Conservation (phyloP, 305 asterid species). For the Andrographis paniculata region DNA sequence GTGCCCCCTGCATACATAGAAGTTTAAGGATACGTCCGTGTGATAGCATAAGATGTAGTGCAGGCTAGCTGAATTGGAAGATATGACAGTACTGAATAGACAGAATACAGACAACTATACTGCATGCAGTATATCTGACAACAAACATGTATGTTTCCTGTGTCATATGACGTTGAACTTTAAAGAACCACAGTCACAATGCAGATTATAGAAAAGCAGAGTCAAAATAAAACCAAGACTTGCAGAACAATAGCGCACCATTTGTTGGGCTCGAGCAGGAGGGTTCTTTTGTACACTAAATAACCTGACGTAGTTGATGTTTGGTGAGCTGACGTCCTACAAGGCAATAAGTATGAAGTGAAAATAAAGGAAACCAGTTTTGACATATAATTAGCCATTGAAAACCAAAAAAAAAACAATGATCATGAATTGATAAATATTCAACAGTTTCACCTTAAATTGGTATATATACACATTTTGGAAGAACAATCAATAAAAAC, state of each 20-base stretch:
- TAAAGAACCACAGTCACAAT: background rate
- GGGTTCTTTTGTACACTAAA: background rate
- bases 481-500: no score
- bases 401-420: slow-evolving; percentile 1
- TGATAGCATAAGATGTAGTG: slow-evolving; percentile 13
- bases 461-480: no score
- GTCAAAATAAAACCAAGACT: background rate
- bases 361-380: slow-evolving; percentile 9
- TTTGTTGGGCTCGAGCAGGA: background rate
- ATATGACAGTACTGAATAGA: background rate
- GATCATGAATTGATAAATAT: slow-evolving; percentile 1
- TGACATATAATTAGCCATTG: background rate
- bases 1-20: slow-evolving; percentile 49
- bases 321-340: slow-evolving; percentile 19
- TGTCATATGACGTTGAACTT: background rate
- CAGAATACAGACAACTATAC: background rate
- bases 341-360: slow-evolving; percentile 18
- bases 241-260: background rate
- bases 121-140: background rate
- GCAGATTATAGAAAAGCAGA: background rate
- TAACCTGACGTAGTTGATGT: slow-evolving; percentile 1
- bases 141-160: background rate
- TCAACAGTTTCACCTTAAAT: slow-evolving; percentile 7
- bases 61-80: background rate
- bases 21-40: slow-evolving; percentile 12